Conservation (phyloP, 73 alveolate genomes). For the Blepharisma japonicum region DNA sequence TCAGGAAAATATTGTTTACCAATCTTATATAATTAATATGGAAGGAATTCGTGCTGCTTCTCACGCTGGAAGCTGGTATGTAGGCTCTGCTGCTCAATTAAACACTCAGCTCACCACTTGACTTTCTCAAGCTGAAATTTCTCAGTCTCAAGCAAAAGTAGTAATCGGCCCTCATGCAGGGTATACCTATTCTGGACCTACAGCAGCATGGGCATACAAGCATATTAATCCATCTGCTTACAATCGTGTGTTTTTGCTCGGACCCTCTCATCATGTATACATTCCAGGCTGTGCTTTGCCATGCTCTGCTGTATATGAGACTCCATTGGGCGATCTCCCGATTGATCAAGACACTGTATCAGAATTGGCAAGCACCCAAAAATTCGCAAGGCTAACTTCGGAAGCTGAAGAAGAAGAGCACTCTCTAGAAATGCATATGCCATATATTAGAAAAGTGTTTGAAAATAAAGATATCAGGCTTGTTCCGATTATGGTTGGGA, state of each 20-base stretch:
- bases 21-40: neutral
- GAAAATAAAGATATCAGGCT: constrained; percentile 62
- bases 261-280: constrained; percentile 97
- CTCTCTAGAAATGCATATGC: constrained; percentile 93
- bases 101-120: neutral
- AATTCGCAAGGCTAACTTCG: constrained; percentile 53
- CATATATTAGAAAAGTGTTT: constrained; percentile 83
- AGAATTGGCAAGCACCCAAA: constrained; percentile 59
- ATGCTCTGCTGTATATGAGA: constrained; percentile 53
- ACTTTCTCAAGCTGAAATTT: constrained; percentile 49
- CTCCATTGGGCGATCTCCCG: constrained; percentile 89
- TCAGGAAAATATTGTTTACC: too few relatives aligned
- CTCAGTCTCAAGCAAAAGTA: constrained; percentile 63
- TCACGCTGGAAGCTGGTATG: constrained; percentile 95
- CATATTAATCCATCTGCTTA: constrained; percentile 65
- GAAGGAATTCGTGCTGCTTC: constrained; percentile 65
- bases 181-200: constrained; percentile 84
- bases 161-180: constrained; percentile 98
- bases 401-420: constrained; percentile 91
- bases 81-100: constrained; percentile 35
- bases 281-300: constrained; percentile 88
- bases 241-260: constrained; percentile 86
- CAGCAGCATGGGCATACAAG: constrained; percentile 90
- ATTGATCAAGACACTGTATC: constrained; percentile 68
- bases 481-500: constrained; percentile 95